phyloP scores from a whole-genome alignment of 176 grass and related monocot species.

The Cenchrus purpureus region DNA sequence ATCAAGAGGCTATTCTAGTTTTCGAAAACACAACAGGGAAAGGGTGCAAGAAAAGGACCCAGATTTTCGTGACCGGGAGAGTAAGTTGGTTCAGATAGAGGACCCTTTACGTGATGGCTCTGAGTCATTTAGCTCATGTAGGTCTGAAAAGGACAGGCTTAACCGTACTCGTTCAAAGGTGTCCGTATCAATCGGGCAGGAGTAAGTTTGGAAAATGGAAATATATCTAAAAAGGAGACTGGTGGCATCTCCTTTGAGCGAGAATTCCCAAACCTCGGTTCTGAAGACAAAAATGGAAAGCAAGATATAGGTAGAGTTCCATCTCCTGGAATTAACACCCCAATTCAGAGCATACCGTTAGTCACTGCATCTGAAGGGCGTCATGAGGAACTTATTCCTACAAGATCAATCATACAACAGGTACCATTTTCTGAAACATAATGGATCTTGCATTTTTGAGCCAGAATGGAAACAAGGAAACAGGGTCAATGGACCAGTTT shows the following conservation, averaged over 20 bases:
- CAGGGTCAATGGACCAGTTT: no score
- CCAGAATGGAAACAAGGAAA: no score
- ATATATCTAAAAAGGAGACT: constrained; percentile 47
- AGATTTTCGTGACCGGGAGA: constrained; percentile 52
- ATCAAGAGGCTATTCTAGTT: constrained; percentile 65
- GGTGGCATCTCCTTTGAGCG: constrained; percentile 56
- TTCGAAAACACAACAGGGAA: constrained; percentile 62
- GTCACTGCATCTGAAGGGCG: constrained; percentile 40
- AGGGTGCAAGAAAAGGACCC: constrained; percentile 56
- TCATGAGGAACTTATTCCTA: constrained; percentile 95
- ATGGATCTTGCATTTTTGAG: background rate
- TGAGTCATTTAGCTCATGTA: constrained; percentile 60
- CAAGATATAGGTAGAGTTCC: constrained; percentile 53
- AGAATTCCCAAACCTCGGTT: constrained; percentile 75
- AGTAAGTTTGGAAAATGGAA: constrained; percentile 48
- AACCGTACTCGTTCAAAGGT: constrained; percentile 51
- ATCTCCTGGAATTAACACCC: constrained; percentile 68
- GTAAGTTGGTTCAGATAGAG: constrained; percentile 51
- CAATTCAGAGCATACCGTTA: constrained; percentile 65
- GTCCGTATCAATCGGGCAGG: constrained; percentile 34
- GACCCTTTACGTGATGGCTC: constrained; percentile 51
- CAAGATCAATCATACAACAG: constrained; percentile 88
- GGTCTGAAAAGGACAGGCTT: constrained; percentile 58
- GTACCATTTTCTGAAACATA: constrained; percentile 45
- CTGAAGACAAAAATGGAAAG: constrained; percentile 60